Base-by-base conservation (phyloP, 768 basidiomycete species). In the Sutorius australiensis region DNA sequence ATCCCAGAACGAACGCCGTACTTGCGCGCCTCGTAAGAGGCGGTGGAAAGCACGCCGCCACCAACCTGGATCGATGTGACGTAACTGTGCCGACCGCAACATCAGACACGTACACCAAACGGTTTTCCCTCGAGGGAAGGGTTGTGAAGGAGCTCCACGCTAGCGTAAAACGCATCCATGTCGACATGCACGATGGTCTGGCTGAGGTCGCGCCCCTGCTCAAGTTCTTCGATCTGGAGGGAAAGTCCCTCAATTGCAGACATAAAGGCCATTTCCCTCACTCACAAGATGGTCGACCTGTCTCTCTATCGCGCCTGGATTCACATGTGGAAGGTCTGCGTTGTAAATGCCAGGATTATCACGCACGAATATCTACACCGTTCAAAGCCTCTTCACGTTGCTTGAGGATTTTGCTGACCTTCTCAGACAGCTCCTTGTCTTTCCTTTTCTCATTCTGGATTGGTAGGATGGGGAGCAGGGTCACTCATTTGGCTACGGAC, bases 101-200 rank as follows among this genome's bases (percentile, higher is more conserved):
- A 16, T 8, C n/a, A 28, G 44, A 13, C 33, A 67, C 75, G 28
- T 61, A 88, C 89, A 27, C 78, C 88, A 64, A 92, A 92, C 1
- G 89, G 78, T 60, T 89, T 91, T 17, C 82, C 86, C 31, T 75
- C 72, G 34, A 88, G 80, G 59, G 72, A 72, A 14, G 83, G 85
- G 58, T 87, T 71, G 58, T 84, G 73, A 19, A 88, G 76, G 1
- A 86, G 70, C 65, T 93, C 91, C 1, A 92, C 89, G 45, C 78
- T 89, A 11, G 89, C 89, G 58, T 80, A 94, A 72, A 95, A 97
- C 4, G 92, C 92, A 67, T 98, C 95, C 83, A 95, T 93, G 64
- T 99, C 97, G 30, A 97, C 85, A 65, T 98, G 94, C 6, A 98
- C 89, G 54, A 99, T 90, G 17, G 73, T 79, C 67, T 95, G 90